Evolutionary conservation across 1,284 basidiomycete genomes (phyloP).

Genomic region (Tetrapyrgos nigripes): DNA sequence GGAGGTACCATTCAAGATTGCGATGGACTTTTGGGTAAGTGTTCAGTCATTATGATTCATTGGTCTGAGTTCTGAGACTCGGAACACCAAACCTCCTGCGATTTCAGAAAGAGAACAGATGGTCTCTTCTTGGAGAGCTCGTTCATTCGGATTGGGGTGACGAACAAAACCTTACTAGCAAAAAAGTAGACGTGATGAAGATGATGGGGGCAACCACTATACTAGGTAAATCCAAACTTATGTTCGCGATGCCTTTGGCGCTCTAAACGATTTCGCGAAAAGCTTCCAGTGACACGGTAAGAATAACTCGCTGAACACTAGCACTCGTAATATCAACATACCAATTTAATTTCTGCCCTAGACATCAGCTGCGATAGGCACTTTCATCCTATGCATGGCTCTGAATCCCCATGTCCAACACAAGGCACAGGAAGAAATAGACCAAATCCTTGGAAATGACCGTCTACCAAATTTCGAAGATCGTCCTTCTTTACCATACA

Average conservation of each 20-base stretch:
- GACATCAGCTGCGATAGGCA: conserved; percentile 11
- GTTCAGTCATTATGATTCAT: not conserved
- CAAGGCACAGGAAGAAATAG: conserved; percentile 35
- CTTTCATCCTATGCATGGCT: conserved; percentile 27
- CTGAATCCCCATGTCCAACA: conserved; percentile 32
- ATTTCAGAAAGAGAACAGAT: too few relatives aligned
- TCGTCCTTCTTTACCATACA: conserved; percentile 30
- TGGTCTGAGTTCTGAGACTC: not conserved
- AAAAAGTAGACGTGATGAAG: conserved; percentile 6
- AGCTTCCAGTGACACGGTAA: conserved; percentile 15
- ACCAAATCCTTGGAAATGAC: conserved; percentile 31
- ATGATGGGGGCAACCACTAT: conserved; percentile 5
- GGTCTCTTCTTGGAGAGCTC: too few relatives aligned
- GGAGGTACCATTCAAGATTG: conserved; percentile 6
- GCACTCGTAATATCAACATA: not conserved
- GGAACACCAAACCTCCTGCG: too few relatives aligned
- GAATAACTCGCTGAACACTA: not conserved
- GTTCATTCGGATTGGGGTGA: too few relatives aligned
- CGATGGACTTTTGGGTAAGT: conserved; percentile 1
- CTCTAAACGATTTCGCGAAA: not conserved
- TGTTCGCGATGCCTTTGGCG: not conserved
- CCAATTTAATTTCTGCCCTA: not conserved
- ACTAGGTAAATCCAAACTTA: conserved; percentile 6
- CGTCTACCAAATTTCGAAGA: conserved; percentile 38
- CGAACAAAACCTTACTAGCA: too few relatives aligned